Evolutionary conservation across 1,284 basidiomycete species (phyloP).

Genomic region (Ustilago tritici): DNA sequence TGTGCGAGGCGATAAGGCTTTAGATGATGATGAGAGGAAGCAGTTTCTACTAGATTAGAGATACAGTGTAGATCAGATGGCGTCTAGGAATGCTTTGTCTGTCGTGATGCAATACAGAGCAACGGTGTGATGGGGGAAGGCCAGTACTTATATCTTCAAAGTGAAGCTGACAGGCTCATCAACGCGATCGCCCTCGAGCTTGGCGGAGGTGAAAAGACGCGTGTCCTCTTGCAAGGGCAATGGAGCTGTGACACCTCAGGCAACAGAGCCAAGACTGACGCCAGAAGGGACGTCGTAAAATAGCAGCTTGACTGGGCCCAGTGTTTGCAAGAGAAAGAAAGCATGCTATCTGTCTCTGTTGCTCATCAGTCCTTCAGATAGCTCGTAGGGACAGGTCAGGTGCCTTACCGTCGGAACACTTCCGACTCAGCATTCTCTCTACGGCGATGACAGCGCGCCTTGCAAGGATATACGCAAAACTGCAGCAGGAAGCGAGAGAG

Average conservation of each 20-base stretch:
- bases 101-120: neutral
- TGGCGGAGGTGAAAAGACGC: neutral
- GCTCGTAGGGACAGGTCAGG: neutral
- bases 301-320: neutral
- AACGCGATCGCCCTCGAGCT: neutral
- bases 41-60: neutral
- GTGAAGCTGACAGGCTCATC: neutral
- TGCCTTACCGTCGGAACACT: constrained; percentile 6
- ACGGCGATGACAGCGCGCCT: neutral
- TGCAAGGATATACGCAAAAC: neutral
- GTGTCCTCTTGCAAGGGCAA: neutral
- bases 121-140: neutral
- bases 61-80: neutral
- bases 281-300: neutral
- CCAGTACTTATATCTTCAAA: neutral
- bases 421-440: neutral
- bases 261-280: neutral
- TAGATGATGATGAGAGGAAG: neutral
- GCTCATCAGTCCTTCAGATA: neutral
- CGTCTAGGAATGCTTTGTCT: too few species aligned
- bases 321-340: neutral
- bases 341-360: neutral
- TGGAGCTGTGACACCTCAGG: neutral
- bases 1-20: neutral
- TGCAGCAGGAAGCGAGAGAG: neutral